Base-by-base conservation (phyloP, 495 filamentous ascomycete species). In the Apodospora peruviana region DNA sequence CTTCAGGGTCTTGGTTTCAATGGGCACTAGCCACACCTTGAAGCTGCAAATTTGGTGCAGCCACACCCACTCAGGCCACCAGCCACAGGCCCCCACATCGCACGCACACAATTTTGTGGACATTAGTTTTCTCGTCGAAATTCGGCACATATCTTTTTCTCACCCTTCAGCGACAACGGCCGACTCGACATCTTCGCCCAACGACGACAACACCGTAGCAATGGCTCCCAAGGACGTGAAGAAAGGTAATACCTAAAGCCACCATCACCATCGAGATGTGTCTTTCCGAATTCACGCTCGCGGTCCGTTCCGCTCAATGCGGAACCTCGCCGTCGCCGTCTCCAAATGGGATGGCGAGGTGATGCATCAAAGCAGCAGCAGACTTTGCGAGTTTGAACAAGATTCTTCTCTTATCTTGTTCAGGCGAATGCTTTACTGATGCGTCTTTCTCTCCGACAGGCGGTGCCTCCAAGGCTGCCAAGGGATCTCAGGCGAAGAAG, bases 401-500 rank as follows among this genome's bases (percentile, higher is more conserved):
- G 60, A 58, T 48, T 50, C 49, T 49, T 43, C 42, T 45, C 53
- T 47, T 25, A 45, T 48, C 59, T 60, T 60, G 62, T 62, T 65
- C 62, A 60, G 59, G 62, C 62, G 62, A 63, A 63, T 65, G 62
- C 62, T 63, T 60, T 65, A 57, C 62, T 65, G 58, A 62, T 48
- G 50, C 50, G 43, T 35, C 47, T 56, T 43, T 58, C 47, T 51
- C 36, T 52, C 20, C 47, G 49, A 60, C 49, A 66, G 64, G 64
- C 59, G 73, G 69, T 58, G 72, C 73, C 76, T 72, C 82, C 52
- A 88, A 83, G 76, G 73, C 79, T 56, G 68, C 71, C 61, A 87
- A 84, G 75, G 77, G 79, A 62, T 67, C 72, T 60, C 79, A 94
- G 81, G 93, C 94, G 76, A 84, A 80, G 63, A 82, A 84, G 66